Evolutionary conservation across 352 stramenopile genomes (phyloP), one percentile per base, ranked within the genome.

Genomic region (Pythium periplocum): DNA sequence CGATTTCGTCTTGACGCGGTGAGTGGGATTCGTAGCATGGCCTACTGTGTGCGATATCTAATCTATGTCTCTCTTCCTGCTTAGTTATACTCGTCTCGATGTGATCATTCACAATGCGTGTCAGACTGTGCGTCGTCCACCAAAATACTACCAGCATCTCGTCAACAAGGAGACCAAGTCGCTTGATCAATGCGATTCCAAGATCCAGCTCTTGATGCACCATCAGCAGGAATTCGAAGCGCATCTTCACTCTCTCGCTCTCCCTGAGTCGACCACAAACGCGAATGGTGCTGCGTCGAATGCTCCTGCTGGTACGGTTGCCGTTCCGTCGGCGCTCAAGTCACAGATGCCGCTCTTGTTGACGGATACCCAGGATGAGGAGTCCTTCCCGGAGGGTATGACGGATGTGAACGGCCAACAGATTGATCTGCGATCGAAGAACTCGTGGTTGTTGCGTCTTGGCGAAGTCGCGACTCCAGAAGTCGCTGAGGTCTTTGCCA

Each of bases 51-150:
- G 17, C 43, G 9, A 48, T 48, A 30, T 48, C 43, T 48, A 30
- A 31, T 48, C 9, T 42, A 45, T 48, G 43, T 31, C 43, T 48
- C 9, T 43, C 42, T 47, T 45, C 32, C 33, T 30, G 30, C 38
- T 43, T 40, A 66, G 62, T 2, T 89, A 94, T 61, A 73, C 79
- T 47, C 93, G 93, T n/a, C 80, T 99, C 37, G 94, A 99, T 72
- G 87, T 98, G 40, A 83, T 99, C 44, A 95, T 99, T 51, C 97
- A 99, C 73, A 99, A 99, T 68, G 96, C 96, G 6, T 99, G 96
- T 74, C 96, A 99, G 76, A 99, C 96, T 1, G 85, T 99, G 34
- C 86, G 95, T 58, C 83, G 96, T 12, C 95, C 95, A 44, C 81
- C 85, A 7, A 88, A 79, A 12, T 99, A 98, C 78, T 99, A 99